phyloP scores from a whole-genome alignment of 108 stramenopile genomes.

The Conticribra weissflogii region DNA sequence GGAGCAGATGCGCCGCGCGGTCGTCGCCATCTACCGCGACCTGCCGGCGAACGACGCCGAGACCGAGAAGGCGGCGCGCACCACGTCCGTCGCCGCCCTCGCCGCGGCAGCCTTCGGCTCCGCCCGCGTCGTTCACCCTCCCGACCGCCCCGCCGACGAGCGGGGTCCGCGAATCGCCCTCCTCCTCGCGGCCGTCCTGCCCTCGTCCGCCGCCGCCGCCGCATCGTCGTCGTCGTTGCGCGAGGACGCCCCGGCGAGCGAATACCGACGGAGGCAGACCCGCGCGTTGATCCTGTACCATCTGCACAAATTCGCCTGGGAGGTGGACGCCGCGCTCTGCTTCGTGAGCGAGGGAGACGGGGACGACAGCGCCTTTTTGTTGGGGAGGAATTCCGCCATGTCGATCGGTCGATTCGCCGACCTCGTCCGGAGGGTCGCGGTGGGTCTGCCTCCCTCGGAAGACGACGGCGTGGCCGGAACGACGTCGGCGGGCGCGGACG shows the following conservation, averaged over 20 bases:
- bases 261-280: constrained; percentile 62
- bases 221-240: constrained; percentile 9
- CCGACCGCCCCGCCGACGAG: too few species aligned
- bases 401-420: constrained; percentile 34
- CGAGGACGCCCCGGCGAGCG: constrained; percentile 22
- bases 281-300: constrained; percentile 73
- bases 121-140: too few species aligned
- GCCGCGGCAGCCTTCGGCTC: too few species aligned
- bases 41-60: too few species aligned
- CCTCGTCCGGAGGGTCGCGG: constrained; percentile 38
- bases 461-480: neutral
- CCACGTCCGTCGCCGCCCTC: too few species aligned
- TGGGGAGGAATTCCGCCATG: constrained; percentile 13
- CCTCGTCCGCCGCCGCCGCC: constrained; percentile 22
- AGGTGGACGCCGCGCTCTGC: constrained; percentile 63
- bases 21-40: too few species aligned
- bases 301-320: constrained; percentile 72
- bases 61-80: too few species aligned
- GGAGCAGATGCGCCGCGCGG: neutral
- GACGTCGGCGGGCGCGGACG: neutral
- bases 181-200: too few species aligned
- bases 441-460: constrained; percentile 35
- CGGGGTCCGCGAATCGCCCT: too few species aligned
- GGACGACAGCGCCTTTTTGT: neutral
- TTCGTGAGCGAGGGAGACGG: constrained; percentile 48